Base-by-base conservation (phyloP, 2,329 filamentous ascomycete species). In the Beauveria brongniartii region DNA sequence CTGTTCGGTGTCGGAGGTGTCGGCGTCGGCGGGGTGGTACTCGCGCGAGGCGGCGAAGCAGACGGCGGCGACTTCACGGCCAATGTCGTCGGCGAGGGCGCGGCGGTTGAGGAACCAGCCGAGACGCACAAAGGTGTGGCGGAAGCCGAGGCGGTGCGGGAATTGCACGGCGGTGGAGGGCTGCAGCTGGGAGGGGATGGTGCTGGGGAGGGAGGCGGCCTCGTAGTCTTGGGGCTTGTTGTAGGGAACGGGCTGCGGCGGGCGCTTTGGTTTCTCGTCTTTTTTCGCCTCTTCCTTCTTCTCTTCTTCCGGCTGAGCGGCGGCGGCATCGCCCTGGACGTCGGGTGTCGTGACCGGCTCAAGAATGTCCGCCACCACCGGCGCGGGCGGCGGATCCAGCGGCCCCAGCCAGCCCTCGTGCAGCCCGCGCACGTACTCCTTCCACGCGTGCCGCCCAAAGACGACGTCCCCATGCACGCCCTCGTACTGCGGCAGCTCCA, bases 371-470 rank as follows among this genome's bases (percentile, higher is more conserved):
- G 34, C 12, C 7, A 52, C 47, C 3, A 43, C 65, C 7, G 69
- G 67, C 34, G 69, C 64, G 47, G 71, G 68, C 1, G 89, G 88
- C 61, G 85, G 75, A 62, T 88, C 84, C 48, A 96, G 77, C 8
- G 94, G 92, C 0, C 94, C 93, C 26, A 99, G 77, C 93, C 94
- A 99, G 61, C 94, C 94, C 75, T 99, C 94, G 72, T 99, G 94
- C 66, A 97, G 71, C 51, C 94, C 94, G 62, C 92, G 83, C 26
- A 97, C 79, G 72, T 97, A 99, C 75, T 99, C 94, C 76, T 97
- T 99, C 94, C 94, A 99, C 10, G 93, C 88, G 71, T 97, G 90
- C 61, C 93, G 80, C 14, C 94, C 94, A 67, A 99, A 85, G 20
- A 97, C 86, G 56, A 99, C 81, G 71, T 97, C 93, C 50, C 94